Evolutionary conservation across 768 basidiomycete species (phyloP).

Genomic region (Hygrophorus russula): DNA sequence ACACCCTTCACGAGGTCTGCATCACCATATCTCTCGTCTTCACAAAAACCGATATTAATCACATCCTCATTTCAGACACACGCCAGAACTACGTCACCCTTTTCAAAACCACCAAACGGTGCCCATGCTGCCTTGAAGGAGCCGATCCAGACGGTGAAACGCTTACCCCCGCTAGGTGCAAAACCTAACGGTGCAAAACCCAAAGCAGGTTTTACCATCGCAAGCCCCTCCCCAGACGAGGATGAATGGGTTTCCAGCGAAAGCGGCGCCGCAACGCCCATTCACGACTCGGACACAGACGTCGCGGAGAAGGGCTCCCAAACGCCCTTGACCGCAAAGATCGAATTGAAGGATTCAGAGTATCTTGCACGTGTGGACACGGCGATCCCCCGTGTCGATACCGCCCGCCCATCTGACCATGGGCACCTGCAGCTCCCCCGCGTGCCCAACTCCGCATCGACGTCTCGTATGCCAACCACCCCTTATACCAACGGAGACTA

Average conservation of each 20-base stretch:
- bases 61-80: neutral
- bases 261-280: constrained; percentile 63
- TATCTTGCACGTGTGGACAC: constrained; percentile 6
- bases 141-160: neutral
- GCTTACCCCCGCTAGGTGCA: neutral
- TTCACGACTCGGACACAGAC: constrained; percentile 32
- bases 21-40: constrained; percentile 8
- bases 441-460: neutral
- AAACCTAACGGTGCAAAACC: constrained; percentile 24
- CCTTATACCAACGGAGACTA: no score
- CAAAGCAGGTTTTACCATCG: constrained; percentile 49
- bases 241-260: constrained; percentile 75
- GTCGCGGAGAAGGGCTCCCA: constrained; percentile 18
- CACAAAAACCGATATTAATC: neutral
- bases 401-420: constrained; percentile 26
- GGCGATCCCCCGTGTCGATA: constrained; percentile 21
- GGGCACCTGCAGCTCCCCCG: constrained; percentile 2
- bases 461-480: neutral
- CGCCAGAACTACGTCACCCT: constrained; percentile 10
- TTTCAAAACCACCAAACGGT: constrained; percentile 13
- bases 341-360: neutral
- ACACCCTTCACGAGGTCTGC: constrained; percentile 33
- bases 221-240: constrained; percentile 37
- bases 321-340: neutral
- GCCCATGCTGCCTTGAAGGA: neutral